Percentiles rank a stretch among this genome's conserved stretches.
These are phyloP conservation scores for Diplodia intermedia DNA, from an alignment of 2,329 filamentous ascomycete species.

Conservation along the genomic window DNA sequence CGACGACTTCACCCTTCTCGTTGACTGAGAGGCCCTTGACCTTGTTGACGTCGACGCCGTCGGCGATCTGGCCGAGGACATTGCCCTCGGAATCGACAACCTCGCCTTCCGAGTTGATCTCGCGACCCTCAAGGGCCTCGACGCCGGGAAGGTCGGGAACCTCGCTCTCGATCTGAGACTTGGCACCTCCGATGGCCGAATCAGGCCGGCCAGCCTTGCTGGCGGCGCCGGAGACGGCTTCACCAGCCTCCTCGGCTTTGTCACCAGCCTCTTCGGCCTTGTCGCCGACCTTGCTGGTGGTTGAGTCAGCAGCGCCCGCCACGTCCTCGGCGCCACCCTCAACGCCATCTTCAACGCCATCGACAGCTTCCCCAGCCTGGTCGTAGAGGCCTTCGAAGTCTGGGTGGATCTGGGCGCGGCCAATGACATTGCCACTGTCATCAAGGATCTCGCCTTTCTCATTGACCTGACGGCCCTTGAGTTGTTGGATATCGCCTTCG, in stretches of 20 bases:
- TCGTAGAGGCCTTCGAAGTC: slow-evolving; percentile 45
- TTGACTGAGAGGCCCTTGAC: slow-evolving; percentile 59
- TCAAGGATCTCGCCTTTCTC: slow-evolving; percentile 63
- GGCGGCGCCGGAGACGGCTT: slow-evolving; percentile 41
- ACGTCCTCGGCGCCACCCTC: slow-evolving; percentile 34
- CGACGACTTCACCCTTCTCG: slow-evolving; percentile 59
- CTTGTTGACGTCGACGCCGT: slow-evolving; percentile 53
- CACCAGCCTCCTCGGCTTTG: slow-evolving; percentile 7
- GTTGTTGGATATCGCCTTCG: slow-evolving; percentile 57
- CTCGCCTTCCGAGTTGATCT: slow-evolving; percentile 58
- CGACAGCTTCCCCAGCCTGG: slow-evolving; percentile 40
- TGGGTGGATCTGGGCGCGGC: slow-evolving; percentile 58
- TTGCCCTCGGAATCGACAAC: slow-evolving; percentile 58
- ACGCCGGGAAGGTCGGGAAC: slow-evolving; percentile 58
- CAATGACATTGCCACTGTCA: slow-evolving; percentile 61
- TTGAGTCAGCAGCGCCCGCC: neutral
- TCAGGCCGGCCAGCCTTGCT: slow-evolving; percentile 32
- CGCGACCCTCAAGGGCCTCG: slow-evolving; percentile 59
- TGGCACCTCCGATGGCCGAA: slow-evolving; percentile 39
- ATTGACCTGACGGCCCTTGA: slow-evolving; percentile 58
- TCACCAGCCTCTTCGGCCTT: slow-evolving; percentile 33
- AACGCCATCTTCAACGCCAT: slow-evolving; percentile 36
- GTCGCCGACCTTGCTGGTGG: slow-evolving; percentile 12
- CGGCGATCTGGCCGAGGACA: slow-evolving; percentile 57
- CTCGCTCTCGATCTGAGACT: slow-evolving; percentile 39